A percentile compares a stretch with the other conserved stretches of the same genome.
phyloP scores from a whole-genome alignment of 768 basidiomycete genomes.

The Glaciozyma martinii region DNA sequence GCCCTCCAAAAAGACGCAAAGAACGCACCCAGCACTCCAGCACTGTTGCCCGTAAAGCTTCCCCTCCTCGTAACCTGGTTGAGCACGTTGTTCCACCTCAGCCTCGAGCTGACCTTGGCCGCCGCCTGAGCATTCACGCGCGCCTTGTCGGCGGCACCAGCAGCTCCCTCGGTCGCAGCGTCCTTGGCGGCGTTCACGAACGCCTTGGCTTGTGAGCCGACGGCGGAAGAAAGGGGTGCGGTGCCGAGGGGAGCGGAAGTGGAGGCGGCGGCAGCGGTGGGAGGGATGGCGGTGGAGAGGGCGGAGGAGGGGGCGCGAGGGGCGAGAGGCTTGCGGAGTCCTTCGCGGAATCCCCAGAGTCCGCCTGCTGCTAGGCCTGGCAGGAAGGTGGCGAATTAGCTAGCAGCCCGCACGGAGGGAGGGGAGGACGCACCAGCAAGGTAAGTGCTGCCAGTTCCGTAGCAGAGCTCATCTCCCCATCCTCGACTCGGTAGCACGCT shows the following conservation, averaged over 20 bases:
- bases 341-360: constrained; percentile 91
- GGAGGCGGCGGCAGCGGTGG: constrained; percentile 2
- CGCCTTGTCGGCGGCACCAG: constrained; percentile 1
- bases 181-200: constrained; percentile 23
- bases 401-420: constrained; percentile 44
- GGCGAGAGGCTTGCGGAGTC: constrained; percentile 60
- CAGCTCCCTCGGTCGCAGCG: constrained; percentile 6
- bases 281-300: constrained; percentile 9
- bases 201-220: constrained; percentile 24
- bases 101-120: constrained; percentile 28
- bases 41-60: constrained; percentile 95
- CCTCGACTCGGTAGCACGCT: constrained; percentile 91
- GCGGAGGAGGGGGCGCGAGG: constrained; percentile 10
- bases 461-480: constrained; percentile 98
- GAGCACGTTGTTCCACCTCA: constrained; percentile 92
- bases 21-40: constrained; percentile 83
- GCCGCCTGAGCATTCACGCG: constrained; percentile 1
- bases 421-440: constrained; percentile 69
- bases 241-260: constrained; percentile 12
- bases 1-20: constrained; percentile 42
- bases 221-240: constrained; percentile 31
- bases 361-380: constrained; percentile 90
- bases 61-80: constrained; percentile 95
- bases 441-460: constrained; percentile 98
- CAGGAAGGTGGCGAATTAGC: constrained; percentile 45